Evolutionary conservation across 768 basidiomycete genomes (phyloP).

Genomic region (Gautieria morchelliformis): DNA sequence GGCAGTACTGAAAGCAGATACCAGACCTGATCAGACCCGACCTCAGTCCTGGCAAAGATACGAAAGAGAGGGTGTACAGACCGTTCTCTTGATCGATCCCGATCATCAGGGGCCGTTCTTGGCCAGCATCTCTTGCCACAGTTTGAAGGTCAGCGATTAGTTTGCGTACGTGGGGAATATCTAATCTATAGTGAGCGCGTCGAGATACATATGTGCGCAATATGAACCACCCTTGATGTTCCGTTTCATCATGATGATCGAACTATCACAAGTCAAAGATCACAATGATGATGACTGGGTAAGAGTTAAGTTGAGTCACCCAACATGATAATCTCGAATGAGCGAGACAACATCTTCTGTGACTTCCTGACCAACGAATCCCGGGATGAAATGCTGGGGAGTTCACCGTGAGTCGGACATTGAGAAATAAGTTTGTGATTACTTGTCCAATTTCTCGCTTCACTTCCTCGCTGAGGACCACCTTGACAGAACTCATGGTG

Average conservation of each 20-base stretch:
- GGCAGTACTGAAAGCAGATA: slow-evolving; percentile 51
- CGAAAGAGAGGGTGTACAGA: slow-evolving; percentile 13
- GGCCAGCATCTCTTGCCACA: slow-evolving; percentile 48
- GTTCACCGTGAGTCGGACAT: background rate
- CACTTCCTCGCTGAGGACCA: slow-evolving; percentile 22
- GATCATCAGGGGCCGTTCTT: slow-evolving; percentile 47
- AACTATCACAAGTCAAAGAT: background rate
- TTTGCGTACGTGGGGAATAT: slow-evolving; percentile 38
- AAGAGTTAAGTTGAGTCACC: slow-evolving; percentile 19
- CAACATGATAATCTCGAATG: slow-evolving; percentile 54
- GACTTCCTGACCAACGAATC: slow-evolving; percentile 51
- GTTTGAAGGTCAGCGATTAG: slow-evolving; percentile 43
- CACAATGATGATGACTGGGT: background rate
- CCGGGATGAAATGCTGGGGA: slow-evolving; percentile 60
- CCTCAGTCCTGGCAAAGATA: no score
- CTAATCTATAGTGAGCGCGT: slow-evolving; percentile 21
- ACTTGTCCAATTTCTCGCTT: slow-evolving; percentile 41
- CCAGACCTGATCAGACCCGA: slow-evolving; percentile 35
- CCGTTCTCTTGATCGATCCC: slow-evolving; percentile 74
- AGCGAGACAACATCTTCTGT: slow-evolving; percentile 44
- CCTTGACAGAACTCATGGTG: slow-evolving; percentile 2
- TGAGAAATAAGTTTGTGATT: background rate
- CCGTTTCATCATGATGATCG: slow-evolving; percentile 57
- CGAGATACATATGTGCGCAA: background rate
- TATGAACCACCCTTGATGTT: slow-evolving; percentile 52